Evolutionary conservation across 1,284 basidiomycete genomes (phyloP), one percentile per base, ranked within the genome.

Genomic region (Trametes versicolor): DNA sequence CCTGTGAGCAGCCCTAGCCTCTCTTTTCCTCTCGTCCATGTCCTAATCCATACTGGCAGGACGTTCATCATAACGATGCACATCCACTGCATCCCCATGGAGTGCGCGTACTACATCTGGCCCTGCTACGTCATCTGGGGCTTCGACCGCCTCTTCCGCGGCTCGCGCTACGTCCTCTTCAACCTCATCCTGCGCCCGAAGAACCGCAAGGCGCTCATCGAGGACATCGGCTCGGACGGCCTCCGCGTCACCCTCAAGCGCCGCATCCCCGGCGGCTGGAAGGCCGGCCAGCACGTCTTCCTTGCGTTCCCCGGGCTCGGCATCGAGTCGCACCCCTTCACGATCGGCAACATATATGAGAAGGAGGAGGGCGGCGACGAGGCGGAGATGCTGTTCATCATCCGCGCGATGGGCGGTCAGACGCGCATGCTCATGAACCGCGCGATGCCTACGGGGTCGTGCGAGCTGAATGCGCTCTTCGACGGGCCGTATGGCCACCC

Each of bases 271-370:
- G 62, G 72, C 23, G 70, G 78, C 25, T 92, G 89, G 89, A 74
- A 72, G 8, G 82, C 88, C 0, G 89, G 89, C 0, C 89, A 91
- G 72, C 83, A 83, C 66, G 82, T 80, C 4, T 87, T 83, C 71
- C 75, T 88, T 45, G 80, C 82, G 12, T 79, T 86, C 65, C 86
- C 87, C 0, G 68, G 83, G 5, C 71, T 72, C 5, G 73, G 80
- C 17, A 78, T 83, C 61, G 82, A 87, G 72, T 79, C 82, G 8
- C 87, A 88, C 69, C 85, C 86, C 4, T 87, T 88, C 73, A 87
- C 87, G 0, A 85, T 88, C 59, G 78, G 82, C 13, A 83, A 79
- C 48, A 75, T 83, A 47, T 71, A 72, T 25, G 64, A 65, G 53
- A 65, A 70, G 51, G 67, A 60, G 32, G 67, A 70, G 34, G 68